These are phyloP conservation scores for Orbilia ellipsospora DNA, from an alignment of 2,329 filamentous ascomycete genomes.

Conservation along the genomic window DNA sequence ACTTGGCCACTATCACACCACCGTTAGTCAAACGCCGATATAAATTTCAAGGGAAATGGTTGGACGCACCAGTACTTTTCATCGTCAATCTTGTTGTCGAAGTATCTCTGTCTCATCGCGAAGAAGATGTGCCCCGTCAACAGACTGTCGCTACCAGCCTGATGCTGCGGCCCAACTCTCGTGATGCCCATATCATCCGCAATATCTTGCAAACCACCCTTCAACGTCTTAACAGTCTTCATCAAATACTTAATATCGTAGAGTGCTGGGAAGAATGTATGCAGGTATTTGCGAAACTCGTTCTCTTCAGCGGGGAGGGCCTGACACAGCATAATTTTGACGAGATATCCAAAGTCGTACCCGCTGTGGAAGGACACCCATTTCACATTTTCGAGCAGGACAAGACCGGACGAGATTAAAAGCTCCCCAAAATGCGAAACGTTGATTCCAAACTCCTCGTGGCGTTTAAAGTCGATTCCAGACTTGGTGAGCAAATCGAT, in stretches of 20 bases:
- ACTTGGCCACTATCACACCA: conserved; percentile 57
- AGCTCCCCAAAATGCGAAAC: conserved; percentile 87
- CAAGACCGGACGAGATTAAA: conserved; percentile 89
- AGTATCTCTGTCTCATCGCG: conserved; percentile 69
- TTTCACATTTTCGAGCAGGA: conserved; percentile 85
- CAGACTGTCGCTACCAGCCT: conserved; percentile 91
- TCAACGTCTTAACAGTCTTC: conserved; percentile 85
- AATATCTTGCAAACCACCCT: conserved; percentile 91
- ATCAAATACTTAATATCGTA: conserved; percentile 98
- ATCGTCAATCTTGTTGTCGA: conserved; percentile 59
- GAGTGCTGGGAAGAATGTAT: conserved; percentile 89
- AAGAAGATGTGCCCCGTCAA: conserved; percentile 96
- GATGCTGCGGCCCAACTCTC: conserved; percentile 86
- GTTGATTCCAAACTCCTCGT: conserved; percentile 90
- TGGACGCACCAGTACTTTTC: conserved; percentile 58
- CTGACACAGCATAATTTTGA: conserved; percentile 88
- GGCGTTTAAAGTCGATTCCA: conserved; percentile 88
- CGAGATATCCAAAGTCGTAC: conserved; percentile 97
- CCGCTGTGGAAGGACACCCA: conserved; percentile 99
- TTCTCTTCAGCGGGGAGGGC: conserved; percentile 88
- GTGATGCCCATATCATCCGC: conserved; percentile 93
- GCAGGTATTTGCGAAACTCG: conserved; percentile 88
- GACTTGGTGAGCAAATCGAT: conserved; percentile 90
- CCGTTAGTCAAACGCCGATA: conserved; percentile 14
- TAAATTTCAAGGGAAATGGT: neutral